Evolutionary conservation across 768 basidiomycete species (phyloP).

Genomic region (Macrolepiota fuliginosa): DNA sequence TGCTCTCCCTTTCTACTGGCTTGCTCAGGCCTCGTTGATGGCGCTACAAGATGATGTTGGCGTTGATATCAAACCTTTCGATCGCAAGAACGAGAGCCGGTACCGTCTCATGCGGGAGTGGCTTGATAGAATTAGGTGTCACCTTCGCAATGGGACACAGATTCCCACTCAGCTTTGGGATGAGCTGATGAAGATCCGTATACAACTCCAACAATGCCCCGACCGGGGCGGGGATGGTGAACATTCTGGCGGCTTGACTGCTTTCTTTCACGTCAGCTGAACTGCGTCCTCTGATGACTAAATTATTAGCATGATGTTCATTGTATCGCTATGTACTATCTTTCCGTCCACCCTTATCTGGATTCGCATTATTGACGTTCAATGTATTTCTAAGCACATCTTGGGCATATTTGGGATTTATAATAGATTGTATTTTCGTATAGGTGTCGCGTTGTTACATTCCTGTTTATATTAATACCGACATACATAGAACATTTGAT

Average conservation of each 20-base stretch:
- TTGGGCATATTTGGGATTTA: conserved; percentile 1
- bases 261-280: conserved; percentile 1
- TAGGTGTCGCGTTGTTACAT: not conserved
- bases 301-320: conserved; percentile 4
- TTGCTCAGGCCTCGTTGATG: conserved; percentile 51
- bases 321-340: not conserved
- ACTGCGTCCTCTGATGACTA: not conserved
- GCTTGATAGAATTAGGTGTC: conserved; percentile 45
- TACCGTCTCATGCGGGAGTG: conserved; percentile 49
- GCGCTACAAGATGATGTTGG: conserved; percentile 46
- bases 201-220: conserved; percentile 18
- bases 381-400: conserved; percentile 10
- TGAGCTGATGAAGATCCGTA: conserved; percentile 41
- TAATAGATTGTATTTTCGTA: not conserved
- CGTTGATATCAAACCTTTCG: conserved; percentile 20
- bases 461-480: not conserved
- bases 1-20: conserved; percentile 62
- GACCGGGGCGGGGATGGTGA: not conserved
- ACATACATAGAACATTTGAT: not conserved
- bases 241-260: conserved; percentile 1
- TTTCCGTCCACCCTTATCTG: not conserved
- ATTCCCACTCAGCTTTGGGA: conserved; percentile 46
- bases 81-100: conserved; percentile 29
- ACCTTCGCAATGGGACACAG: conserved; percentile 41
- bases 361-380: not conserved